phyloP scores from a whole-genome alignment of 2,329 filamentous ascomycete genomes.

The Plenodomus biglobosus region DNA sequence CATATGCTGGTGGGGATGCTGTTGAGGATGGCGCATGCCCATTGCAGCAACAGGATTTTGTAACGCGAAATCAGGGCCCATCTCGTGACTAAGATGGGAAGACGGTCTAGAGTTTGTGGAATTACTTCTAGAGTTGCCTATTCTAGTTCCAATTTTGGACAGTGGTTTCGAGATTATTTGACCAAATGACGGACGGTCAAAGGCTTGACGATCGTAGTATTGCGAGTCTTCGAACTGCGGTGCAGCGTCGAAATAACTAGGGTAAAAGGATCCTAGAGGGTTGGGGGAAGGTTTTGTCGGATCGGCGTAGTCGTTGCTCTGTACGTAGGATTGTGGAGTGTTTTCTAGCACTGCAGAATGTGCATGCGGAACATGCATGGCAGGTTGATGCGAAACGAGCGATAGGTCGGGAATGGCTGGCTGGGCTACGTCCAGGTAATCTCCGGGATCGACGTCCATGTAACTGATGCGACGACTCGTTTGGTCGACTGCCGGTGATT shows the following conservation, averaged over 20 bases:
- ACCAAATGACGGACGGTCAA: constrained; percentile 36
- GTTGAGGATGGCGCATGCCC: constrained; percentile 24
- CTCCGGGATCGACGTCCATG: constrained; percentile 42
- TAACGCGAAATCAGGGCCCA: constrained; percentile 27
- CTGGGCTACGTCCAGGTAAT: constrained; percentile 33
- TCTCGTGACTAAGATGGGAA: constrained; percentile 29
- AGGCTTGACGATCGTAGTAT: constrained; percentile 37
- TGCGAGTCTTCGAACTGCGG: constrained; percentile 41
- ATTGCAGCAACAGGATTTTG: constrained; percentile 22
- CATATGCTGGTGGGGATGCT: constrained; percentile 19
- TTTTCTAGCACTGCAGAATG: constrained; percentile 24
- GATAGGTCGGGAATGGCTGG: constrained; percentile 33
- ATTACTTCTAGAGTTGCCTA: constrained; percentile 27
- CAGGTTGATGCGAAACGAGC: constrained; percentile 20
- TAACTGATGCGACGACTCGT: constrained; percentile 39
- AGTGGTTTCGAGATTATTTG: constrained; percentile 40
- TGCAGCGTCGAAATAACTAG: constrained; percentile 40
- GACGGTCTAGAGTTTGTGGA: constrained; percentile 27
- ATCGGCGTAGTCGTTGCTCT: constrained; percentile 30
- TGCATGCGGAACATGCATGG: constrained; percentile 20
- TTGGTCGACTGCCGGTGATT: constrained; percentile 28
- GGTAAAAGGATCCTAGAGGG: constrained; percentile 37
- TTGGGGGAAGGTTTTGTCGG: constrained; percentile 32
- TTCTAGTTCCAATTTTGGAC: constrained; percentile 35
- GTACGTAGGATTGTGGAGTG: constrained; percentile 21